phyloP scores from a whole-genome alignment of 345 rosid species.

The Salix dunnii region DNA sequence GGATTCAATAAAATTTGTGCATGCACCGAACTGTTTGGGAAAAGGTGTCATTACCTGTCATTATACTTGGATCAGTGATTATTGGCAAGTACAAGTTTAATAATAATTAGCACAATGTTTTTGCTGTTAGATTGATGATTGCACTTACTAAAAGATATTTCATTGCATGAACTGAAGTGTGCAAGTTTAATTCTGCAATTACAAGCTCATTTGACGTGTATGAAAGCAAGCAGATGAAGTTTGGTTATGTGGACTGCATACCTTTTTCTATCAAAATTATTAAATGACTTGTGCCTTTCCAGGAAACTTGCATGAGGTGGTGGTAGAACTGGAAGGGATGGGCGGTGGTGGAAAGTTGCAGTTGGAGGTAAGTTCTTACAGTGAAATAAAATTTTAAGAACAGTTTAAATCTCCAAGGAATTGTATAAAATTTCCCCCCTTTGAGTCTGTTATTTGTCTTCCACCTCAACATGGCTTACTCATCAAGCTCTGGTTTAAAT shows the following conservation, averaged over 20 bases:
- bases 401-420: background rate
- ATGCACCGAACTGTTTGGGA: background rate
- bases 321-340: constrained; percentile 89
- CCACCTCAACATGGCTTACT: background rate
- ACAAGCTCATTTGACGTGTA: background rate
- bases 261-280: background rate
- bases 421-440: background rate
- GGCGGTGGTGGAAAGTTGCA: constrained; percentile 91
- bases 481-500: background rate
- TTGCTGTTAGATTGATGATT: background rate
- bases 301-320: constrained; percentile 67
- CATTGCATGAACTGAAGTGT: background rate
- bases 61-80: background rate
- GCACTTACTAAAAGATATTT: background rate
- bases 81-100: background rate
- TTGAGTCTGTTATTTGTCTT: background rate
- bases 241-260: background rate
- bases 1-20: constrained; percentile 19
- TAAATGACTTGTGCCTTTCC: constrained; percentile 18
- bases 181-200: background rate
- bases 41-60: background rate
- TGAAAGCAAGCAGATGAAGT: background rate
- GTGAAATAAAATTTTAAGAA: constrained; percentile 3
- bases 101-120: background rate
- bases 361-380: constrained; percentile 61